Base-by-base conservation (phyloP, 1,139 yeast species). In the Hansenula lynferdii region DNA sequence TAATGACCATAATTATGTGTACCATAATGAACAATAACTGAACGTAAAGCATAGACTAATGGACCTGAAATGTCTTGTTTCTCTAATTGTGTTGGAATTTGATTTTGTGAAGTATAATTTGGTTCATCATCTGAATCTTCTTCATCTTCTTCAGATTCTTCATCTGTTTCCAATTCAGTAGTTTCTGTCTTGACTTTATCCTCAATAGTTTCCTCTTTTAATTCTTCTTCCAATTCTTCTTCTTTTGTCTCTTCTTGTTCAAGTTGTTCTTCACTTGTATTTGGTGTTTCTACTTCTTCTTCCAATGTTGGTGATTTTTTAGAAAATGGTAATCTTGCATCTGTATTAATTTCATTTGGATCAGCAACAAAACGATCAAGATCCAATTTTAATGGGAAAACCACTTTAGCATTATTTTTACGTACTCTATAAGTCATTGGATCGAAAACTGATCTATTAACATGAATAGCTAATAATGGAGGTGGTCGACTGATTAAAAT, bases 1-100 rank as follows among this genome's bases (percentile, higher is more conserved):
- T 90, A 90, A 59, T 90, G 97, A 16, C 97, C 97, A 58, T 87
- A 90, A 56, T 90, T 87, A 54, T 90, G 97, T 4, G 96, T 85
- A 36, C 97, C 97, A 57, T 81, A 89, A 59, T 90, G 97, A 1
- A 90, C 80, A 36, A 90, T 85, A 1, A 85, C 94, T 2, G 96
- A 87, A 53, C 84, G 85, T 42, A 90, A 70, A 35, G 77, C 70
- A 57, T 90, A 90, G 23, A 72, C 62, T 36, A 80, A 59, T 11
- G 70, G 66, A 3, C 77, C 65, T 20, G 58, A 54, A 4, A 54
- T 53, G 4, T 58, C 54, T 6, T 50, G 47, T 30, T 45, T 39
- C 27, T 51, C 38, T 17, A 49, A 33, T n/a, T n/a, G n/a, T n/a
- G n/a, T 26, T 34, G 53, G 50, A 16, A 43, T 23, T n/a, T 8